Evolutionary conservation across 495 filamentous ascomycete species (phyloP).

Genomic region (Aspergillus homomorphus): DNA sequence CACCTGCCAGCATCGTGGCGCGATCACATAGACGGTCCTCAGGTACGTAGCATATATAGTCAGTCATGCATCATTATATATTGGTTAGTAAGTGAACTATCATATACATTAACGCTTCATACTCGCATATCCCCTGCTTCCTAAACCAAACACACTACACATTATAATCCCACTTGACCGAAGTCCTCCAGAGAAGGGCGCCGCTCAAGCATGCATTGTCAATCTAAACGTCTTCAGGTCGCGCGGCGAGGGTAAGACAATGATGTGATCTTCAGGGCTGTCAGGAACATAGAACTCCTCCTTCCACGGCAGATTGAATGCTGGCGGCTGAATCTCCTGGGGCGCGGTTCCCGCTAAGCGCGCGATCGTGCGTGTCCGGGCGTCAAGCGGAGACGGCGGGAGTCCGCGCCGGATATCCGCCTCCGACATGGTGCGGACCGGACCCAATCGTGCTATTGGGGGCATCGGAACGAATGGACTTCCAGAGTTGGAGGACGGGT

Average conservation of each 20-base stretch:
- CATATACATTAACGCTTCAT: not conserved
- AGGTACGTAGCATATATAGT: too few species aligned
- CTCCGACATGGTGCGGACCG: constrained; percentile 1
- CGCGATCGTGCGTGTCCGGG: not conserved
- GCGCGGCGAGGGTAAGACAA: not conserved
- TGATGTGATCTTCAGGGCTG: not conserved
- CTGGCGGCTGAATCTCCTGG: not conserved
- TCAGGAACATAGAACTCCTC: not conserved
- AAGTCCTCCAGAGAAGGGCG: not conserved
- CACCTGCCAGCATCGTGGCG: too few species aligned
- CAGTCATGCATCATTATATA: too few species aligned
- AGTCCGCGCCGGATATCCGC: not conserved
- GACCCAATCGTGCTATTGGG: not conserved
- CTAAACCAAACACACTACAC: not conserved
- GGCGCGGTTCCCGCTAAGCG: not conserved
- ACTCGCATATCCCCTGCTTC: not conserved
- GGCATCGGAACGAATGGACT: not conserved
- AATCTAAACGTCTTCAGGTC: constrained; percentile 1
- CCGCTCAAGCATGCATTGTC: not conserved
- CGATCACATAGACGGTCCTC: too few species aligned
- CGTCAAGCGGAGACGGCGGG: not conserved
- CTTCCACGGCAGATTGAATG: not conserved
- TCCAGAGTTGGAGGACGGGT: not conserved
- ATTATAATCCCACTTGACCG: not conserved
- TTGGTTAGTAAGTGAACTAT: not conserved